Evolutionary conservation across 1,284 basidiomycete genomes (phyloP), one percentile per base, ranked within the genome.

Genomic region (Naganishia cerealis): DNA sequence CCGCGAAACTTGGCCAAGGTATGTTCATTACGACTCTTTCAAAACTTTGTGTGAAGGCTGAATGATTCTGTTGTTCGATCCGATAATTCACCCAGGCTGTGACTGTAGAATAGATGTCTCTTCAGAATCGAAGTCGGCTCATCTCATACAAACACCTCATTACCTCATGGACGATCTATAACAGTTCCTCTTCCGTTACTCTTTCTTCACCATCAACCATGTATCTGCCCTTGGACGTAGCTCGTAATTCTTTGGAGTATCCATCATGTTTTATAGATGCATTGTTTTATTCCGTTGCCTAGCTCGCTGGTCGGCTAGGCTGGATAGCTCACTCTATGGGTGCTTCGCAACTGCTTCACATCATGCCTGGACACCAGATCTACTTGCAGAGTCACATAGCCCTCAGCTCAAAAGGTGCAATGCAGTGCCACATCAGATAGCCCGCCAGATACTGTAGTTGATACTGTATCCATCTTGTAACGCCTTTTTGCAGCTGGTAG

Each of bases 1-100:
- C 95, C 95, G 33, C 86, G 95, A 77, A 98, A 98, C 85, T 84
- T 98, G 87, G 83, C 83, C 72, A 84, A 84, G 77, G 67, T 68
- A 26, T 42, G 67, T 65, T n/a, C 38, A 1, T 24, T 12, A 8
- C 26, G 16, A 5, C n/a, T 6, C 38, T 16, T 9, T 10, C 6
- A 38, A 38, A 10, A 9, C 13, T 13, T 15, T 40, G 40, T 1
- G 24, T 8, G 26, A 24, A 29, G 8, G 21, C 50, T 24, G 3
- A 40, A 39, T 42, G 36, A 15, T 5, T 50, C n/a, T 46, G 15
- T 33, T 42, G 15, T 53, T 33, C 13, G 10, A 0, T 24, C 9
- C 21, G 5, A 33, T 33, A 50, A 21, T 24, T 13, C n/a, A 50
- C 24, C 13, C 50, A 63, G 61, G 38, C 61, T 5, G 61, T 63